Conservation (phyloP, 2,329 filamentous ascomycete genomes). For the Camillea tinctor region DNA sequence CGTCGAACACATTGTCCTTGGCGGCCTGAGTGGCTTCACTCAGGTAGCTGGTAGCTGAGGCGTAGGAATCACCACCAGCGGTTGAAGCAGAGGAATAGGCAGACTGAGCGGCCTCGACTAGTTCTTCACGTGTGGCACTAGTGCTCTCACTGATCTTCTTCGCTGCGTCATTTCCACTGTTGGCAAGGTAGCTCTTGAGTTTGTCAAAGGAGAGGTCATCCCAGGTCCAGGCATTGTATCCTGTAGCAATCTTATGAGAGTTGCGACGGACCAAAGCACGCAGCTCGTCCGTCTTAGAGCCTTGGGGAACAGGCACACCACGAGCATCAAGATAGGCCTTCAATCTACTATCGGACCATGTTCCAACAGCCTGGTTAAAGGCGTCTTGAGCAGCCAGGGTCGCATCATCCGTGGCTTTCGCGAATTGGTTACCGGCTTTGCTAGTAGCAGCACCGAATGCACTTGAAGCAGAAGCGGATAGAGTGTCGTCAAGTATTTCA, state of each 20-base stretch:
- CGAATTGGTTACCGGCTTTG: slow-evolving; percentile 72
- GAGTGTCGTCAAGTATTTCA: slow-evolving; percentile 65
- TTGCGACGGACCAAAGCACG: slow-evolving; percentile 72
- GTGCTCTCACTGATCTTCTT: slow-evolving; percentile 62
- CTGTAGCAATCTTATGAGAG: slow-evolving; percentile 65
- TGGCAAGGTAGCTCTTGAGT: slow-evolving; percentile 57
- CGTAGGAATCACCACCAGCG: slow-evolving; percentile 56
- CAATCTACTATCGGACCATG: slow-evolving; percentile 74
- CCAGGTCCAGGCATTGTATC: slow-evolving; percentile 74
- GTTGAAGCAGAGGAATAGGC: slow-evolving; percentile 60
- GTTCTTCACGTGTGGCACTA: slow-evolving; percentile 68
- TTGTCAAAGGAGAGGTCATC: slow-evolving; percentile 74
- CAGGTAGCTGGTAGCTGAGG: slow-evolving; percentile 70
- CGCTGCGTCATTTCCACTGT: slow-evolving; percentile 53
- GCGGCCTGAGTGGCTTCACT: slow-evolving; percentile 62
- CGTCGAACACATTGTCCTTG: slow-evolving; percentile 67
- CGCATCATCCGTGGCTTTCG: slow-evolving; percentile 71
- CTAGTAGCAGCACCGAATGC: slow-evolving; percentile 71
- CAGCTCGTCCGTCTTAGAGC: slow-evolving; percentile 69
- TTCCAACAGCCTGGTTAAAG: slow-evolving; percentile 60
- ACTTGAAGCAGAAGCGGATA: slow-evolving; percentile 55
- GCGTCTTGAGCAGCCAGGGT: slow-evolving; percentile 61
- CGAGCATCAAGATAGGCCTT: slow-evolving; percentile 78
- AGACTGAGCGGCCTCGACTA: slow-evolving; percentile 63
- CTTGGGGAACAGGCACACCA: slow-evolving; percentile 71